Evolutionary conservation across 2,329 filamentous ascomycete genomes (phyloP).

Genomic region (Podosphaera xanthii): DNA sequence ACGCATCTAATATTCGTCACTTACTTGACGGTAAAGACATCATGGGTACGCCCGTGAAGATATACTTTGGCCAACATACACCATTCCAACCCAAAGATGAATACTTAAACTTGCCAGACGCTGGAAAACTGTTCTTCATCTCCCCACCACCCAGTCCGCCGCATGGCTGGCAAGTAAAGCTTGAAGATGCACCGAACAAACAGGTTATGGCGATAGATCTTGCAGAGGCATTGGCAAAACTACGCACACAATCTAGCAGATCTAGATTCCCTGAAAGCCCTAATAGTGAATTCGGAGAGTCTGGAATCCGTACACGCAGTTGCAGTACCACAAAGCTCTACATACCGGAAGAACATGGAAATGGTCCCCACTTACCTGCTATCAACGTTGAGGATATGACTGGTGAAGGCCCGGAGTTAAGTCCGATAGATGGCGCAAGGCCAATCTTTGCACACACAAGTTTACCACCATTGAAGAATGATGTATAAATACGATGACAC

Average conservation of each 20-base stretch:
- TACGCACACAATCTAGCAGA: constrained; percentile 23
- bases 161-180: constrained; percentile 43
- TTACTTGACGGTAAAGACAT: constrained; percentile 53
- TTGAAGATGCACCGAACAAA: constrained; percentile 49
- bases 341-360: constrained; percentile 32
- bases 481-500: no score
- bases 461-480: constrained; percentile 20
- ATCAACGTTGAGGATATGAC: constrained; percentile 48
- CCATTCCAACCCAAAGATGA: constrained; percentile 29
- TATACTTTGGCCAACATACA: constrained; percentile 45
- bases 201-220: constrained; percentile 46
- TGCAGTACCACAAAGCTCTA: constrained; percentile 44
- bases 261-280: constrained; percentile 21
- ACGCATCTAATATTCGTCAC: constrained; percentile 47
- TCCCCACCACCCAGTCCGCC: constrained; percentile 45
- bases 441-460: constrained; percentile 36
- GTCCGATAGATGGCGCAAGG: constrained; percentile 21
- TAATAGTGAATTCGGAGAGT: constrained; percentile 17
- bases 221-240: constrained; percentile 38
- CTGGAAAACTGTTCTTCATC: constrained; percentile 52
- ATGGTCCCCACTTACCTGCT: constrained; percentile 33
- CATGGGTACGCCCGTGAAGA: constrained; percentile 43
- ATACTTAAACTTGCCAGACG: constrained; percentile 42
- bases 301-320: constrained; percentile 22
- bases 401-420: constrained; percentile 20